Evolutionary conservation across 1,284 basidiomycete species (phyloP).

Genomic region (Pseudozyma hubeiensis): DNA sequence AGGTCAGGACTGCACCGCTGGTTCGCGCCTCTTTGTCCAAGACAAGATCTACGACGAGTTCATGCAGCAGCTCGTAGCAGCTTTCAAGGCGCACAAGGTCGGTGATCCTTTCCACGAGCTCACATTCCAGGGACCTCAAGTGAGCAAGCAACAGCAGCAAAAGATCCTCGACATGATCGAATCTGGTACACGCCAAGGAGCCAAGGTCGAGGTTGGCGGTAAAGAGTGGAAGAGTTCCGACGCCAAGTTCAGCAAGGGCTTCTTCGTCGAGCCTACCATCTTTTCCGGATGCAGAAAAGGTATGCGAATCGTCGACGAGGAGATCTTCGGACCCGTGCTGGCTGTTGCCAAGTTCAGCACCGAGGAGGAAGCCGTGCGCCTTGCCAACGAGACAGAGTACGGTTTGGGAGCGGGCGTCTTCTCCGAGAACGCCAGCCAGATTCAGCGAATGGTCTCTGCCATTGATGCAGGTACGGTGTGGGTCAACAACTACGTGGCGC

Average conservation of each 20-base stretch:
- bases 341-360: conserved; percentile 72
- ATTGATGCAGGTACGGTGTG: conserved; percentile 85
- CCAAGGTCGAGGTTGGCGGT: conserved; percentile 80
- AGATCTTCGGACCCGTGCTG: conserved; percentile 80
- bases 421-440: conserved; percentile 69
- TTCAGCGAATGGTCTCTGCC: conserved; percentile 78
- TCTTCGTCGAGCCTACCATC: conserved; percentile 70
- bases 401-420: conserved; percentile 88
- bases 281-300: conserved; percentile 77
- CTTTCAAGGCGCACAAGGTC: conserved; percentile 67
- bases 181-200: conserved; percentile 84
- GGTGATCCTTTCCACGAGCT: conserved; percentile 81
- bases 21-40: conserved; percentile 80
- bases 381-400: conserved; percentile 83
- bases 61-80: conserved; percentile 75
- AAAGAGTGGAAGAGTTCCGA: conserved; percentile 26
- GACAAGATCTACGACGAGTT: conserved; percentile 76
- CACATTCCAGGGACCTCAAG: conserved; percentile 87
- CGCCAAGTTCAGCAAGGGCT: conserved; percentile 71
- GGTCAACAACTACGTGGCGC: conserved; percentile 73
- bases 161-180: conserved; percentile 90
- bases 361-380: conserved; percentile 75
- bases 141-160: conserved; percentile 81
- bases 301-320: conserved; percentile 75
- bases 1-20: conserved; percentile 74